Conservation (phyloP, 2,329 filamentous ascomycete genomes). For the Arthroderma sp. region DNA sequence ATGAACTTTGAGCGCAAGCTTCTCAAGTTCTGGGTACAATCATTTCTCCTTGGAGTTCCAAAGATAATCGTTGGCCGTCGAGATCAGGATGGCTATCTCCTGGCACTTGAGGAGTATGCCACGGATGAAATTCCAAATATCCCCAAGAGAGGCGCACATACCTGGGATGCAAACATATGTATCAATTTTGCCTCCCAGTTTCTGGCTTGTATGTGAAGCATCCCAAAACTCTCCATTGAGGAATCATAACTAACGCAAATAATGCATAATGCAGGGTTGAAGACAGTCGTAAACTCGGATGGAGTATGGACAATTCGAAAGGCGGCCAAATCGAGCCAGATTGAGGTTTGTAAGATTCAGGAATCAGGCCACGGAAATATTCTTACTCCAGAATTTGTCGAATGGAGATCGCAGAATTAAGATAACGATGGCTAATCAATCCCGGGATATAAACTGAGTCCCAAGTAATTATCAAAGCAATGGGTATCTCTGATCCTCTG, state of each 20-base stretch:
- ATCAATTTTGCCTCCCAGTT: constrained; percentile 79
- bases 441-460: neutral
- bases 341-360: constrained; percentile 64
- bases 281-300: constrained; percentile 48
- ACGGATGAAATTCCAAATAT: constrained; percentile 67
- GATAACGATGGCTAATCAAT: too few species aligned
- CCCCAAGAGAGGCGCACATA: constrained; percentile 54
- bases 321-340: constrained; percentile 46
- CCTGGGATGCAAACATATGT: constrained; percentile 87
- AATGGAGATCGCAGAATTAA: constrained; percentile 44
- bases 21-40: constrained; percentile 94
- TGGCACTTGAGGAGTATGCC: constrained; percentile 62
- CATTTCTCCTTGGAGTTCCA: constrained; percentile 82
- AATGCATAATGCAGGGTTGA: constrained; percentile 41
- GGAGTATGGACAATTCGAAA: constrained; percentile 74
- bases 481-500: neutral
- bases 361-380: constrained; percentile 66
- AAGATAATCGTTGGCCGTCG: constrained; percentile 87
- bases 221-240: constrained; percentile 9
- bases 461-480: neutral
- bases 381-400: constrained; percentile 62
- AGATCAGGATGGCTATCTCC: constrained; percentile 57
- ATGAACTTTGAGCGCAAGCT: constrained; percentile 77
- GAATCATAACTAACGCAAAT: constrained; percentile 12
- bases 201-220: constrained; percentile 54